These are phyloP conservation scores for Rhizopogon sp. DNA, from an alignment of 768 basidiomycete genomes.

Conservation along the genomic window DNA sequence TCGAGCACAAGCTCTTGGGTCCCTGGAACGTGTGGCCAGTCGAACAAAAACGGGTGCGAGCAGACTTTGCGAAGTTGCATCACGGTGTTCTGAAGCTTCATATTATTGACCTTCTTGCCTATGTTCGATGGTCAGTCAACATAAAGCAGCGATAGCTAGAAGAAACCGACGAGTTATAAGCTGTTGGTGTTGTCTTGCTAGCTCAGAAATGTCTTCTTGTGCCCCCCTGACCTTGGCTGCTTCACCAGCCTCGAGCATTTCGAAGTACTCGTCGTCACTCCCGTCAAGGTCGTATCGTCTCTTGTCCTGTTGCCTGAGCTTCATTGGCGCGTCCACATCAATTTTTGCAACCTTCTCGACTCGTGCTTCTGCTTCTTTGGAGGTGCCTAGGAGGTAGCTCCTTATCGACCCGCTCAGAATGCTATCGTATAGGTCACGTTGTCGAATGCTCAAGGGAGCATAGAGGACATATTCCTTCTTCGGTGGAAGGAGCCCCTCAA, in stretches of 20 bases:
- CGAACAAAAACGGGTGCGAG: conserved; percentile 88
- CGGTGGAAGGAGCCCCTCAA: conserved; percentile 70
- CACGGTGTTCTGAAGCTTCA: conserved; percentile 89
- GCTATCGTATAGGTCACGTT: conserved; percentile 81
- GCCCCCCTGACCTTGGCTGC: conserved; percentile 30
- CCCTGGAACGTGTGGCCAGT: conserved; percentile 66
- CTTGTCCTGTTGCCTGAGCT: conserved; percentile 29
- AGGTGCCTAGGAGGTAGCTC: conserved; percentile 46
- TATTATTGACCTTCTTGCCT: conserved; percentile 87
- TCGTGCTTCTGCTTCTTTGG: conserved; percentile 17
- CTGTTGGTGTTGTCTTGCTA: conserved; percentile 53
- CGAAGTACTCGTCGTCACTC: conserved; percentile 59
- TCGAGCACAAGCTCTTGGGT: conserved; percentile 38
- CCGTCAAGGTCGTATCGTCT: conserved; percentile 50
- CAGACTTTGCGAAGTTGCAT: conserved; percentile 98
- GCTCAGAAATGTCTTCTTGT: conserved; percentile 43
- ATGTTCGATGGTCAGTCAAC: background rate
- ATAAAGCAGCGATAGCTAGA: conserved; percentile 5
- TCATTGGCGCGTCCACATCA: conserved; percentile 27
- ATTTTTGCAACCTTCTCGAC: conserved; percentile 16
- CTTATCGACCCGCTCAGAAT: conserved; percentile 71
- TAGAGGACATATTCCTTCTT: conserved; percentile 95
- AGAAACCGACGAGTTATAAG: conserved; percentile 53
- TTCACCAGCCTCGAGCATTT: conserved; percentile 48
- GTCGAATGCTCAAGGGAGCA: conserved; percentile 77